Percentiles rank a stretch among this genome's conserved stretches.
These are phyloP conservation scores for Paecilomyces formosus DNA, from an alignment of 2,329 filamentous ascomycete species.

Conservation along the genomic window DNA sequence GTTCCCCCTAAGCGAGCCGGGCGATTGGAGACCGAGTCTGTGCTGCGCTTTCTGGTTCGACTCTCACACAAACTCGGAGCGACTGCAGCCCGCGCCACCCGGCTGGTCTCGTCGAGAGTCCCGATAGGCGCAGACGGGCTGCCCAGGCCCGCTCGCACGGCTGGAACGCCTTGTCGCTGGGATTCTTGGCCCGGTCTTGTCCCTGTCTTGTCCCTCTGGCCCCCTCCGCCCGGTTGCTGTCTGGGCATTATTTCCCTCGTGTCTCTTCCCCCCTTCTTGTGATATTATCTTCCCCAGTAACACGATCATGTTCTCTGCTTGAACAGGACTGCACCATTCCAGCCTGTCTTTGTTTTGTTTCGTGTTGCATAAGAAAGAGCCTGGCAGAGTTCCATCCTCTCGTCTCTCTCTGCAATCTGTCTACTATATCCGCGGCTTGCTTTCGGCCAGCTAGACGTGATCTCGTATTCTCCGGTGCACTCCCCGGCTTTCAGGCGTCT, in stretches of 20 bases:
- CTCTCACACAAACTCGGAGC: background rate
- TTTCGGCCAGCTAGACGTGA: background rate
- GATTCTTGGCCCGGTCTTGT: slow-evolving; percentile 29
- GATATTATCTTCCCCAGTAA: background rate
- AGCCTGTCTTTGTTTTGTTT: slow-evolving; percentile 5
- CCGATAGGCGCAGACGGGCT: background rate
- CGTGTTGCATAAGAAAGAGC: slow-evolving; percentile 8
- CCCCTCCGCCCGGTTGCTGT: slow-evolving; percentile 23
- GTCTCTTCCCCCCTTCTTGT: slow-evolving; percentile 1
- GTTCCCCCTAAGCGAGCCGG: no score
- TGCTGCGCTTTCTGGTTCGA: background rate
- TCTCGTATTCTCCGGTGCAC: background rate
- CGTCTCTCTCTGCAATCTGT: background rate
- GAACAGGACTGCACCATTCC: background rate
- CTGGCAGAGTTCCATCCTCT: background rate
- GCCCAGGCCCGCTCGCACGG: slow-evolving; percentile 1
- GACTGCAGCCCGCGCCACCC: background rate
- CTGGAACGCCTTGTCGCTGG: slow-evolving; percentile 11
- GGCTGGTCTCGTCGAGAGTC: background rate
- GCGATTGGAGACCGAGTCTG: no score
- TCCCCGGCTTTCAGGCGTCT: background rate
- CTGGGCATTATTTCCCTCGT: slow-evolving; percentile 1
- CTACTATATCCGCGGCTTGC: slow-evolving; percentile 3
- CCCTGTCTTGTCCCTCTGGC: slow-evolving; percentile 12
- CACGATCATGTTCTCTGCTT: slow-evolving; percentile 1